Base-by-base conservation (phyloP, 2,329 filamentous ascomycete genomes). In the Thelonectria rubi region DNA sequence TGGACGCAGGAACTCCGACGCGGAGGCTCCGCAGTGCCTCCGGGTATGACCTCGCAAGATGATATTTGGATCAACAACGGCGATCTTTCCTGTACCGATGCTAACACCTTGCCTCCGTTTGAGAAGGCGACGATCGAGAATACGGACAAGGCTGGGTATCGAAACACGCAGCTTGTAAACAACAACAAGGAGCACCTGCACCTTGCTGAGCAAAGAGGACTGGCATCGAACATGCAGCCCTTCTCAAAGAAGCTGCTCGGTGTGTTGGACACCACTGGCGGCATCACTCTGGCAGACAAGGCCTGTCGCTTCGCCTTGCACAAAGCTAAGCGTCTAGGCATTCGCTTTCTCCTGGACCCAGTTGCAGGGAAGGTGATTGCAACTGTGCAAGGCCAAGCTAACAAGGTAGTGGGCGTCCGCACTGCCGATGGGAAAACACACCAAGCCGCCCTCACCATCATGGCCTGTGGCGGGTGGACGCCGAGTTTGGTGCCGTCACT, bases 201-300 rank as follows among this genome's bases (percentile, higher is more conserved):
- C 2, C 61, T 69, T 0, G 78, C 78, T 12, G 58, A 64, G 9
- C 39, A 64, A 2, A 72, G 72, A 10, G 75, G 77, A 4, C 60
- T 75, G 6, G 62, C 51, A 4, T 72, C 69, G 40, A 74, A 69
- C 1, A 69, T 82, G 26, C 75, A 81, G 39, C 79, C 80, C 0
- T 82, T 83, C 51, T 54, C 47, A 24, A 62, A 70, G 54, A 68
- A 72, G 2, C 69, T 75, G 9, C 66, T 75, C 3, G 81, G 78
- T 0, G 73, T 82, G 0, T 71, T 84, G 0, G 82, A 84, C 60
- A 78, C 76, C 2, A 78, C 75, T 0, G 82, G 80, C 10, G 83
- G 83, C 2, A 76, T 81, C 26, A 76, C 76, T 0, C 65, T 76
- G 10, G 82, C 82, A 0, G 79, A 82, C 60, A 82, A 80, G 50